Percentiles rank a stretch among this genome's conserved stretches.
phyloP scores from a whole-genome alignment of 306 rosid species.

The Cyclanthera cordifolia region DNA sequence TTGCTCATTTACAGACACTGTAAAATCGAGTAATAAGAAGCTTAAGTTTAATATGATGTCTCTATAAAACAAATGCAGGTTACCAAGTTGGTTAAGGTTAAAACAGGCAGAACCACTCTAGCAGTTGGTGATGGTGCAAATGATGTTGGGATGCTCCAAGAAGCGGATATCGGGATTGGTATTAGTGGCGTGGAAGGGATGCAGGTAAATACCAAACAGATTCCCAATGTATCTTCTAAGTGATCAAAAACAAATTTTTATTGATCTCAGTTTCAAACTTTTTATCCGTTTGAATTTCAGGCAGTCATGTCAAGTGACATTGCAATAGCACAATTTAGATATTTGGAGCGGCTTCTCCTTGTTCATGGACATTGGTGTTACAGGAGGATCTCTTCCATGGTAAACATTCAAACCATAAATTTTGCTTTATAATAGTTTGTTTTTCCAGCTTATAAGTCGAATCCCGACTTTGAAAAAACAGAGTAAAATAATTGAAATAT shows the following conservation, averaged over 20 bases:
- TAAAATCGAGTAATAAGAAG: neutral
- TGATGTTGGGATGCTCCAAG: conserved; percentile 99
- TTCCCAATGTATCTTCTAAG: neutral
- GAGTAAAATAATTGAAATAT: neutral
- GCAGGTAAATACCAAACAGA: conserved; percentile 53
- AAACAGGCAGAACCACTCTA: conserved; percentile 63
- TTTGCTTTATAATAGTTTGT: neutral
- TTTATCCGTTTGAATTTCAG: conserved; percentile 30
- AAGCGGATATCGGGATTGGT: conserved; percentile 95
- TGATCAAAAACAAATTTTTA: neutral
- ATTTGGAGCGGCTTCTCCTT: conserved; percentile 80
- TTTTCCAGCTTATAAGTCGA: neutral
- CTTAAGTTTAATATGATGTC: neutral
- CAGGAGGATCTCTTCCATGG: conserved; percentile 96
- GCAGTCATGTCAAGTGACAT: conserved; percentile 98
- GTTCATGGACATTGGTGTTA: conserved; percentile 99
- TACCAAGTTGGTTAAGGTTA: conserved; percentile 62
- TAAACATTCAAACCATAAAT: conserved; percentile 14
- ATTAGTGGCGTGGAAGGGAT: conserved; percentile 97
- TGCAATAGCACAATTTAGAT: conserved; percentile 89
- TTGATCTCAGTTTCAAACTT: conserved; percentile 12
- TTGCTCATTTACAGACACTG: neutral
- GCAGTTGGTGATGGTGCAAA: conserved; percentile 99
- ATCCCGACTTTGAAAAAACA: neutral
- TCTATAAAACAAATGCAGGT: conserved; percentile 33